Percentiles rank a stretch among this genome's conserved stretches.
Conservation (phyloP, 352 stramenopile species). For the Bremia lactucae region DNA sequence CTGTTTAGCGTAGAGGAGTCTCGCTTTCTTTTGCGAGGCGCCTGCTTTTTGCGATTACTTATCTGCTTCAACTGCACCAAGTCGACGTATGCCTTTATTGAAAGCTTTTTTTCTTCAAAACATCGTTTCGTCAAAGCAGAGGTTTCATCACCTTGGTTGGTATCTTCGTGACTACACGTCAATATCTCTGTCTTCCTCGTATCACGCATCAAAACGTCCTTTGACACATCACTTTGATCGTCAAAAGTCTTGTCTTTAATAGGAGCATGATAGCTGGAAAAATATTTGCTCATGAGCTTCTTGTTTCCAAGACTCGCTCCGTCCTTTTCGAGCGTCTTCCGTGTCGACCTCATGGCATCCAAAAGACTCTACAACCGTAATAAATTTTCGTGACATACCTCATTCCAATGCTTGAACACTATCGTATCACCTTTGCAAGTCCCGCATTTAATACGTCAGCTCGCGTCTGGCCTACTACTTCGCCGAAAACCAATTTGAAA, state of each 20-base stretch:
- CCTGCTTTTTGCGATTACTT: slow-evolving; percentile 9
- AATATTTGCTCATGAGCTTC: slow-evolving; percentile 21
- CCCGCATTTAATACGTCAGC: slow-evolving; percentile 47
- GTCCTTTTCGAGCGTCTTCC: slow-evolving; percentile 17
- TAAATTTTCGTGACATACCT: neutral
- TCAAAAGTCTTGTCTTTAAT: slow-evolving; percentile 8
- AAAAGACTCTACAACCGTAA: slow-evolving; percentile 8
- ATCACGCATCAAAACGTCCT: no score
- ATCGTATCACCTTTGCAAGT: slow-evolving; percentile 27
- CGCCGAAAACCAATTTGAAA: slow-evolving; percentile 47
- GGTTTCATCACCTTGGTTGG: no score
- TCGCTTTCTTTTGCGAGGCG: slow-evolving; percentile 14
- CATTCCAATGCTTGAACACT: neutral
- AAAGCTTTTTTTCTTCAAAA: neutral
- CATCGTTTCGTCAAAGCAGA: no score
- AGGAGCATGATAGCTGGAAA: slow-evolving; percentile 3
- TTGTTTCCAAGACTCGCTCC: slow-evolving; percentile 14
- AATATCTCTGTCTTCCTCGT: no score
- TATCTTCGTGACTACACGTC: no score
- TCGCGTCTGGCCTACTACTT: slow-evolving; percentile 45
- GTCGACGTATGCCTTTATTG: slow-evolving; percentile 1
- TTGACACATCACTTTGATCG: slow-evolving; percentile 8
- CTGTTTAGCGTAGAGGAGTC: slow-evolving; percentile 3
- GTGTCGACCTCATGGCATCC: slow-evolving; percentile 21
- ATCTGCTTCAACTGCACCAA: neutral